These are phyloP conservation scores for Dillenia suffruticosa DNA, from an alignment of 164 flowering plant species.

Conservation along the genomic window DNA sequence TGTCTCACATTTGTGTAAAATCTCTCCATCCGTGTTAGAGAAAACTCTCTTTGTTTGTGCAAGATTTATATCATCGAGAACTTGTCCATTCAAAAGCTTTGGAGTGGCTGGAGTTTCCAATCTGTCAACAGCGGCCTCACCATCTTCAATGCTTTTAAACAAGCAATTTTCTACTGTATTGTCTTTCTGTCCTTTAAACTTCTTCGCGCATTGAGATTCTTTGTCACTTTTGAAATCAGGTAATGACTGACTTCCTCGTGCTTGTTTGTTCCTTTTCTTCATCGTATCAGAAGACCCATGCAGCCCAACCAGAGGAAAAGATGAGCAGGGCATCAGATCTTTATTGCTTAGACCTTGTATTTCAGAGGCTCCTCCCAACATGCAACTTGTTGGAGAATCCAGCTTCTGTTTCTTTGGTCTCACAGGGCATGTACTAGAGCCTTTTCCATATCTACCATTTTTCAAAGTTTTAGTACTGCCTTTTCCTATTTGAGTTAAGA, in stretches of 20 bases:
- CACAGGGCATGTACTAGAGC: not conserved
- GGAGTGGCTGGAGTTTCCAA: slow-evolving; percentile 10
- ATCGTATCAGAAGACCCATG: too few species aligned
- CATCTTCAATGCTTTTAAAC: slow-evolving; percentile 9
- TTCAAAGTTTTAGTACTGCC: too few species aligned
- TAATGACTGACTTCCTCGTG: too few species aligned
- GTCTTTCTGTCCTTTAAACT: slow-evolving; percentile 21
- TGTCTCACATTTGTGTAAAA: slow-evolving; percentile 41
- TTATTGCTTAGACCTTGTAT: too few species aligned
- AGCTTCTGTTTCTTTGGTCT: slow-evolving; percentile 13
- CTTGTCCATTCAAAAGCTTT: slow-evolving; percentile 2
- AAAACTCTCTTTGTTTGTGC: slow-evolving; percentile 12
- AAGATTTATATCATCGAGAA: slow-evolving; percentile 6
- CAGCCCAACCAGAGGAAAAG: too few species aligned
- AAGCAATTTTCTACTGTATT: slow-evolving; percentile 11
- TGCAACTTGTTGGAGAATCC: not conserved
- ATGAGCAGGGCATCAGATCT: too few species aligned
- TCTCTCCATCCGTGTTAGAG: slow-evolving; percentile 9
- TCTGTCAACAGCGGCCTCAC: slow-evolving; percentile 6
- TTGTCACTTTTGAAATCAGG: not conserved
- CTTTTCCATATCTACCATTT: too few species aligned
- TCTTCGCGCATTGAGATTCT: slow-evolving; percentile 13
- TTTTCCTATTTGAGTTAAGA: too few species aligned
- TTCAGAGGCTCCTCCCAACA: too few species aligned
- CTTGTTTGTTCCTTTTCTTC: too few species aligned